These are phyloP conservation scores for Aureobasidium mangrovei DNA, from an alignment of 2,329 filamentous ascomycete genomes.

Conservation along the genomic window DNA sequence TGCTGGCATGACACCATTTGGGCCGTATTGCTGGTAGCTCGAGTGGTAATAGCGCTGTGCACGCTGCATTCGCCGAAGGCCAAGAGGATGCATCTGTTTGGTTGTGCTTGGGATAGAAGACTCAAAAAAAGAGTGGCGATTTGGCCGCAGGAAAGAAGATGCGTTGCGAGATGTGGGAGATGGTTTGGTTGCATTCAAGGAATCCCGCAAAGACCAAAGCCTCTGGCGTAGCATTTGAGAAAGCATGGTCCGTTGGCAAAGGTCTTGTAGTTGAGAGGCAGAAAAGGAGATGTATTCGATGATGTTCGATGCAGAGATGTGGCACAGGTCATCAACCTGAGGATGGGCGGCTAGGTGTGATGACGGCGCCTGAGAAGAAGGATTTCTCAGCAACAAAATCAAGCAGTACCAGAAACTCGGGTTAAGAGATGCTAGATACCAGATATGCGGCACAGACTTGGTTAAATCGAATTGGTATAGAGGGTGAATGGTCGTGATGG, in stretches of 20 bases:
- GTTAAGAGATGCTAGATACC: too few relatives aligned
- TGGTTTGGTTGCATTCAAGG: neutral
- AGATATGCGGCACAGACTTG: too few relatives aligned
- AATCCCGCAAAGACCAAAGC: neutral
- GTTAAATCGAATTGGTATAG: neutral
- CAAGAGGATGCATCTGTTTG: neutral
- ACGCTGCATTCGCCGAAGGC: neutral
- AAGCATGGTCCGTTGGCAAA: neutral
- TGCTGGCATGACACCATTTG: conserved; percentile 15
- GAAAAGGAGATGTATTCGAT: neutral
- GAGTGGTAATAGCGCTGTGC: conserved; percentile 1
- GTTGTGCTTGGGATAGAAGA: neutral
- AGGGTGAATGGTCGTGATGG: neutral
- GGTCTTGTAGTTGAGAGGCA: neutral
- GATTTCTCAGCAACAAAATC: too few relatives aligned
- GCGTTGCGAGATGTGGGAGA: neutral
- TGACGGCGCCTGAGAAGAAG: too few relatives aligned
- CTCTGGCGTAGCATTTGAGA: conserved; percentile 4
- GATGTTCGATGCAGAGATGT: neutral
- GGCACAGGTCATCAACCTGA: too few relatives aligned
- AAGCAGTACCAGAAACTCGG: too few relatives aligned
- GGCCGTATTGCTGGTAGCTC: neutral
- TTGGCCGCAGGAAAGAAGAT: neutral
- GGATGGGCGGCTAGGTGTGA: too few relatives aligned
- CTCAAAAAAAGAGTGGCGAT: conserved; percentile 4